Base-by-base conservation (phyloP, 2,329 filamentous ascomycete genomes). In the Aspergillus fructus region DNA sequence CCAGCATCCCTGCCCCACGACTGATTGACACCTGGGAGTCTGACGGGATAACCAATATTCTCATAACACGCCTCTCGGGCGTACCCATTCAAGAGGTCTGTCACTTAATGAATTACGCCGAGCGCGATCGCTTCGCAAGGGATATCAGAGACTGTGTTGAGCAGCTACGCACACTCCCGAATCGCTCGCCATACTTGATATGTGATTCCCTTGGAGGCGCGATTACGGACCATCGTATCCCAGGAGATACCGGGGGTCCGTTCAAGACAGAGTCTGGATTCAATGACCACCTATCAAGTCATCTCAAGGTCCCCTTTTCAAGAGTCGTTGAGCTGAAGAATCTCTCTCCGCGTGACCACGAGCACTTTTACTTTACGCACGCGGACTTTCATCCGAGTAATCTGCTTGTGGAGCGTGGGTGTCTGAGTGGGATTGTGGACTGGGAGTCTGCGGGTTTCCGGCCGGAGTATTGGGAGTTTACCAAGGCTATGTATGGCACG, bases 391-490 rank as follows among this genome's bases (percentile, higher is more conserved):
- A 65, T 19, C 45, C 56, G 0, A 61, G 43, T 8, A 67, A 70
- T 46, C 56, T 69, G 37, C 24, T 68, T 0, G 54, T 67, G 15
- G 59, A 64, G 5, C 46, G 49, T 3, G 64, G 62, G 0, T 57
- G 56, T 0, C 45, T 74, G 19, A 59, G 63, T 37, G 65, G 53
- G 2, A 63, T 71, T 50, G 24, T 71, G 5, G 67, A 71, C 48
- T 71, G 68, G 68, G 68, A 70, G 53, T 61, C 53, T 24, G 64
- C 67, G 2, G 68, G 65, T 3, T 69, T 56, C 13, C 63, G 53
- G 45, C 67, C 66, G 17, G 65, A 63, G 48, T 68, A 68, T 52
- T 71, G 69, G 67, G 66, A 67, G 47, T 68, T 65, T 27, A 68
- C 66, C 0, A 68, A 66, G 54, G 59, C 62, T 5, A 64, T 65